Percentiles rank a stretch among this genome's conserved stretches.
These are phyloP conservation scores for Acacia crassicarpa DNA, from an alignment of 306 rosid species.

Conservation along the genomic window DNA sequence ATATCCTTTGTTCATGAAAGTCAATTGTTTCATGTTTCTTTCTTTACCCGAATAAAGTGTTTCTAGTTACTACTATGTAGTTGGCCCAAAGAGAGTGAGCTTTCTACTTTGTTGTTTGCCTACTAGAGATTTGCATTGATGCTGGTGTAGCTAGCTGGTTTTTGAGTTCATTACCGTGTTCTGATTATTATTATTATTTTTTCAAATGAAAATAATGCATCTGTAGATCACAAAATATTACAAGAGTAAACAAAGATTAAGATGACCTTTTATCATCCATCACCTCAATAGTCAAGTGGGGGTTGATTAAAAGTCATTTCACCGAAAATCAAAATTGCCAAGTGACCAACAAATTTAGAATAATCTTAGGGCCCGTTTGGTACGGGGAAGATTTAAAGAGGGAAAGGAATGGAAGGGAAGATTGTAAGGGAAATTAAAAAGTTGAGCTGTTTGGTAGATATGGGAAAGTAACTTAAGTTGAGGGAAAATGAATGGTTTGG, in stretches of 20 bases:
- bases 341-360: too few species aligned
- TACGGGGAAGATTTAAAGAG: too few species aligned
- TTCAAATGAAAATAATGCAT: background rate
- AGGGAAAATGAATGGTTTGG: too few species aligned
- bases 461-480: too few species aligned
- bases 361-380: too few species aligned
- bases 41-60: background rate
- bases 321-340: too few species aligned
- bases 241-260: background rate
- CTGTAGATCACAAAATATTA: background rate
- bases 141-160: background rate
- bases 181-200: background rate
- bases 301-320: background rate
- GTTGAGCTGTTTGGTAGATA: too few species aligned
- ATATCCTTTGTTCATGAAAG: conserved; percentile 41
- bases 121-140: background rate
- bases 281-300: background rate
- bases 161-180: background rate
- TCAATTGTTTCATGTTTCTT: conserved; percentile 9
- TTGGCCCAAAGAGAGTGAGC: background rate
- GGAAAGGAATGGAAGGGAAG: too few species aligned
- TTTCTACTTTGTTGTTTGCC: background rate
- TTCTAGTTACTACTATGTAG: background rate
- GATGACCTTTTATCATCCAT: background rate
- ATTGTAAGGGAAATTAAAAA: too few species aligned